Percentiles rank a stretch among this genome's conserved stretches.
Evolutionary conservation across 2,329 filamentous ascomycete species (phyloP).

Genomic region (Chrysosporium keratinophilum): DNA sequence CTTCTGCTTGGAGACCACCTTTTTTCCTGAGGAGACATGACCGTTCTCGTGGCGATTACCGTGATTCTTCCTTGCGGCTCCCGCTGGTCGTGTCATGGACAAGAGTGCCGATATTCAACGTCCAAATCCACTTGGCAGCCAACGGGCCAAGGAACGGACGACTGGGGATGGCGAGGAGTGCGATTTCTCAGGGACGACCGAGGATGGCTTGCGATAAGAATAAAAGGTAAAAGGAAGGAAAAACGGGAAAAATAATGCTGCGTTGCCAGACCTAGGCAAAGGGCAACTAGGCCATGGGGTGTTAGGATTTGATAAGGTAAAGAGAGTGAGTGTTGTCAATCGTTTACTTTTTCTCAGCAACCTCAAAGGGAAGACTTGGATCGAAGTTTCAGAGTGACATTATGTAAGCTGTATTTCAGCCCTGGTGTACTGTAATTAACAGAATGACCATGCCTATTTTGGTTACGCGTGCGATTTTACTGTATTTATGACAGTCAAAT

Average conservation of each 20-base stretch:
- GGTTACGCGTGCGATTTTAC: neutral
- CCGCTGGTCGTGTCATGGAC: conserved; percentile 42
- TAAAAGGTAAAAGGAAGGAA: conserved; percentile 7
- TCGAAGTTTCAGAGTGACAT: conserved; percentile 6
- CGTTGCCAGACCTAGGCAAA: conserved; percentile 9
- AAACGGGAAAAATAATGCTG: conserved; percentile 17
- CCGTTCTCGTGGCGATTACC: conserved; percentile 79
- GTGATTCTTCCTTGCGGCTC: conserved; percentile 47
- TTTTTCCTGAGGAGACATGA: conserved; percentile 66
- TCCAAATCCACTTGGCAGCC: conserved; percentile 41
- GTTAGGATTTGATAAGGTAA: conserved; percentile 10
- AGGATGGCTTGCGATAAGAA: neutral
- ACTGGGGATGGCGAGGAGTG: conserved; percentile 21
- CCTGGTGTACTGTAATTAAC: neutral
- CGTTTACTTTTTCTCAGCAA: conserved; percentile 8
- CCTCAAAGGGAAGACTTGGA: neutral
- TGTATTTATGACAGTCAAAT: no score
- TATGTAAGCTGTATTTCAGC: conserved; percentile 4
- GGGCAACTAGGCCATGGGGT: conserved; percentile 13
- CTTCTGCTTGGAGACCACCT: conserved; percentile 50
- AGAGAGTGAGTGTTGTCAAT: conserved; percentile 4
- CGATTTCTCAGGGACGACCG: neutral
- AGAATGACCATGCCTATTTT: neutral
- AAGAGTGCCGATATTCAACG: conserved; percentile 33
- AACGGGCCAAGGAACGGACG: conserved; percentile 39